Conservation (phyloP, 2,329 filamentous ascomycete species). For the Xylaria sp. region DNA sequence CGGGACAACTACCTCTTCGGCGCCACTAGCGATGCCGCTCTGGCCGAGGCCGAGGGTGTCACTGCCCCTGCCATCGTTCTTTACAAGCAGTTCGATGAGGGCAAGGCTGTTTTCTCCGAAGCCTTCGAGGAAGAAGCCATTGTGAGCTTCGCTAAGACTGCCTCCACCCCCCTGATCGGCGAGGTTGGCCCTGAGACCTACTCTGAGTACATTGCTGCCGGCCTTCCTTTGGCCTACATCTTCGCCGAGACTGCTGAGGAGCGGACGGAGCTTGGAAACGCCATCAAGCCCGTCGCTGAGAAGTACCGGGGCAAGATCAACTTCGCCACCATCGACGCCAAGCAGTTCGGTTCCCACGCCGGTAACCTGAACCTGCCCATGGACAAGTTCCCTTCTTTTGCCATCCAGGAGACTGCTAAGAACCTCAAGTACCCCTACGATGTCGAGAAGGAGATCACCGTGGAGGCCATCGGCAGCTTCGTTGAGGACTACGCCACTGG, state of each 20-base stretch:
- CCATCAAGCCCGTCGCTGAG: slow-evolving; percentile 80
- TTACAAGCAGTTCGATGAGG: slow-evolving; percentile 97
- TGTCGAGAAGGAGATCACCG: slow-evolving; percentile 72
- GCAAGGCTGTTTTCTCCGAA: slow-evolving; percentile 77
- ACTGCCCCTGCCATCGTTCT: slow-evolving; percentile 81
- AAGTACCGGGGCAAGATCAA: slow-evolving; percentile 92
- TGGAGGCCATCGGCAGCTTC: slow-evolving; percentile 68
- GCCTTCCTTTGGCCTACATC: slow-evolving; percentile 92
- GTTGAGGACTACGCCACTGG: slow-evolving; percentile 79
- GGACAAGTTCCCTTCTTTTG: slow-evolving; percentile 93
- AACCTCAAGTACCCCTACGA: slow-evolving; percentile 97
- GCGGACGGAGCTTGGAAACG: slow-evolving; percentile 69
- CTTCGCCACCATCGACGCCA: slow-evolving; percentile 96
- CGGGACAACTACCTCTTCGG: slow-evolving; percentile 93
- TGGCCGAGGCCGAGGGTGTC: slow-evolving; percentile 88
- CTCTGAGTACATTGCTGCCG: slow-evolving; percentile 85
- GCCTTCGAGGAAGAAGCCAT: slow-evolving; percentile 79
- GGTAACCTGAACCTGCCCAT: slow-evolving; percentile 95
- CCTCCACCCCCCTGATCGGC: slow-evolving; percentile 84
- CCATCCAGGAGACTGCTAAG: slow-evolving; percentile 91
- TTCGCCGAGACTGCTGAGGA: slow-evolving; percentile 91
- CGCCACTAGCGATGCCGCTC: slow-evolving; percentile 71
- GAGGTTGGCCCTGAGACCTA: slow-evolving; percentile 98
- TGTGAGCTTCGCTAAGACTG: slow-evolving; percentile 73
- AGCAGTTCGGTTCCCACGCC: slow-evolving; percentile 88